Base-by-base conservation (phyloP, 1,284 basidiomycete genomes). In the Butyriboletus pseudospeciosus region DNA sequence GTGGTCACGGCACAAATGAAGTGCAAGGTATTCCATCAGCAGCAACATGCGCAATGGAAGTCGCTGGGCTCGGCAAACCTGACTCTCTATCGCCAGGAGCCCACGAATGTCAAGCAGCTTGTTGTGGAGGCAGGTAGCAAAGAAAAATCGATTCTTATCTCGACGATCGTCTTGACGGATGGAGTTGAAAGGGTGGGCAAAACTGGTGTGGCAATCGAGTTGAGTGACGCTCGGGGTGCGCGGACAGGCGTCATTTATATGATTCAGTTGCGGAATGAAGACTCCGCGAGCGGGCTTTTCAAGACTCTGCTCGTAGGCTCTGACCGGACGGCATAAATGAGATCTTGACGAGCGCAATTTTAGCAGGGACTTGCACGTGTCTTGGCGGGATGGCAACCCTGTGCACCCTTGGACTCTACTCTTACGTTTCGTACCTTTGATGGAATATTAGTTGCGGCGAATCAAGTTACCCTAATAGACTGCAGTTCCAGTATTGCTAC, bases 231-330 rank as follows among this genome's bases (percentile, higher is more conserved):
- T 55, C 79, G 84, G 49, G 96, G 96, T 8, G 73, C 83, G 52
- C 82, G 94, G 54, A 97, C 95, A n/a, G 97, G 97, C 13, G 87
- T 98, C 67, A 79, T 99, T 53, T 98, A 99, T 70, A 98, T 99
- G 96, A 85, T 99, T 52, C 94, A 97, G 73, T 74, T 95, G 42
- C 81, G 90, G 61, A 96, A 91, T 70, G 97, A 99, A 72, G 82
- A 81, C 52, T 86, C 87, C 14, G 94, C 96, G 9, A 81, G 79
- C 17, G 92, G 89, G 3, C 72, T 99, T 51, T 98, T 94, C 69
- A 87, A 92, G 62, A 87, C 85, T 70, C 78, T 99, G 62, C 75
- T 99, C 32, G 86, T 83, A 52, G 96, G 96, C 34, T 94, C 92
- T 42, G 92, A 94, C 71, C 79, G 93, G 42, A 57, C 60, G 5